Conservation (phyloP, 2,329 filamentous ascomycete species). For the Ampelomyces quisqualis region DNA sequence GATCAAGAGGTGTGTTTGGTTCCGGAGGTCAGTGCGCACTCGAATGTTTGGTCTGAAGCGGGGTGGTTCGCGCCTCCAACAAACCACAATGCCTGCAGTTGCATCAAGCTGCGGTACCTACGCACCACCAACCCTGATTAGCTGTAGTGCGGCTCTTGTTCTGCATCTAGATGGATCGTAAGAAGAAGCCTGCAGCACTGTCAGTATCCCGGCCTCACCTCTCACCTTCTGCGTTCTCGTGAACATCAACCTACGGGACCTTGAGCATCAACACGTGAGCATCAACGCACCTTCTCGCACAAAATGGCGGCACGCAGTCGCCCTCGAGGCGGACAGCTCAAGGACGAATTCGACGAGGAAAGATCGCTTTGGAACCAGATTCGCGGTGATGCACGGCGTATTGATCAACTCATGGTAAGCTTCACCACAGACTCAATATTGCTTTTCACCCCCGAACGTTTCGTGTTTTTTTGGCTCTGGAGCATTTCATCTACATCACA, state of each 20-base stretch:
- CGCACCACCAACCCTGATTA: slow-evolving; percentile 20
- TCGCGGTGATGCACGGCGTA: slow-evolving; percentile 47
- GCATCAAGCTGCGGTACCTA: slow-evolving; percentile 22
- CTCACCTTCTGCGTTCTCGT: no score
- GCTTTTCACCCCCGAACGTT: no score
- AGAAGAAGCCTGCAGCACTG: no score
- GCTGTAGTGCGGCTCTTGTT: slow-evolving; percentile 18
- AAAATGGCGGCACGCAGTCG: slow-evolving; percentile 51
- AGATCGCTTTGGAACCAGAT: slow-evolving; percentile 53
- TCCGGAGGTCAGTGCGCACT: neutral
- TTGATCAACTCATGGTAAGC: slow-evolving; percentile 52
- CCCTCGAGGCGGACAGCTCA: slow-evolving; percentile 46
- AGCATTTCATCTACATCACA: neutral
- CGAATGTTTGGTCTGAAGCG: neutral
- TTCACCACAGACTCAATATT: neutral
- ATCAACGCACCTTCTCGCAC: slow-evolving; percentile 7
- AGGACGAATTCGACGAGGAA: slow-evolving; percentile 55
- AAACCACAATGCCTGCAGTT: slow-evolving; percentile 21
- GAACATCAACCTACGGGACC: no score
- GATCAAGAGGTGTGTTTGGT: neutral
- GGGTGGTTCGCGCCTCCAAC: slow-evolving; percentile 10
- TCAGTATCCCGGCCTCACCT: no score
- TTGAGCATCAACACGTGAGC: neutral
- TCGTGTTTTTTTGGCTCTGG: neutral
- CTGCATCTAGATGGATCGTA: slow-evolving; percentile 1